Base-by-base conservation (phyloP, 352 stramenopile species). In the Discostella stelligera region DNA sequence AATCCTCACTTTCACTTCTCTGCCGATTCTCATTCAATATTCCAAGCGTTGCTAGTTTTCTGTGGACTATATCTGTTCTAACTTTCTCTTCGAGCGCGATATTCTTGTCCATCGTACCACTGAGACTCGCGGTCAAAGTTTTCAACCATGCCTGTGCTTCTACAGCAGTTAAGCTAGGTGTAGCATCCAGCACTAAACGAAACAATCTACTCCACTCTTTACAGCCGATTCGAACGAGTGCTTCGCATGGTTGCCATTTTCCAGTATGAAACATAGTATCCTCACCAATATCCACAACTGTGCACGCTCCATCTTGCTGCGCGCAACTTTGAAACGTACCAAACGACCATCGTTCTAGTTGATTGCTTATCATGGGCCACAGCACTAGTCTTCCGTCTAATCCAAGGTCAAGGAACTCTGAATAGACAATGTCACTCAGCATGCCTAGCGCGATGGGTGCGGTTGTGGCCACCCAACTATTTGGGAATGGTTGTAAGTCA, bases 391-490 rank as follows among this genome's bases (percentile, higher is more conserved):
- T 77, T 70, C 66, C 87, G 68, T 87, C 66, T 37, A 39, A 41
- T 54, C 79, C 82, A 4, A 80, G 67, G n/a, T 72, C 11, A 54
- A 91, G 37, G 44, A 85, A 77, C 50, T 90, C 69, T 62, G 83
- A 76, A 59, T 66, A 79, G 21, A 84, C 71, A 39, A 94, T 71
- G 79, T 94, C 89, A 59, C 79, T 92, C 54, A 94, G 48, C 65
- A 89, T 82, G n/a, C 87, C 89, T 21, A 94, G 64, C 25, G 85
- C 87, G 18, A 91, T 84, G 10, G 87, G 78, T 62, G 84, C 87
- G 44, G 89, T 92, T 74, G 89, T 91, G 21, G 87, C 86, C 70
- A 94, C 85, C 89, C 89, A 94, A 66, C 87, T 93, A 56, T 92
- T 82, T 16, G 87, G 89, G 59, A 93, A 94, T 56, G 89, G 85